Base-by-base conservation (phyloP, 371 early-diverging fungal genomes). In the Paraphysoderma sedebokerense region DNA sequence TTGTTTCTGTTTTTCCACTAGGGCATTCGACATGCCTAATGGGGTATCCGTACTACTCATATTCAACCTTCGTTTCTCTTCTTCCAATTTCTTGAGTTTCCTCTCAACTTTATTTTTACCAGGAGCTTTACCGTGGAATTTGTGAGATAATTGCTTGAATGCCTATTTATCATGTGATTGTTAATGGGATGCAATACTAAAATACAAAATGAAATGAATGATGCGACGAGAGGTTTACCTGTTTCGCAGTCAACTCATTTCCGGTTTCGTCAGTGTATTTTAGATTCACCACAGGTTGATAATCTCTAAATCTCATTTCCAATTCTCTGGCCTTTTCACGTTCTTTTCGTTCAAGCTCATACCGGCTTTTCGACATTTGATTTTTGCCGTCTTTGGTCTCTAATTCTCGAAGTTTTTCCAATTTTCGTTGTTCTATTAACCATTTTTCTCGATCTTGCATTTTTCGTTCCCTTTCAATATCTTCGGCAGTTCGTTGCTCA, bases 21-120 rank as follows among this genome's bases (percentile, higher is more conserved):
- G 61, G 1, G 85, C 81, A 0, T 73, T 64, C 0, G 81, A 82
- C 46, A 82, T 68, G 38, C 81, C 77, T 27, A 83, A 75, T 1
- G 92, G 85, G 4, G 81, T 81, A 52, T 86, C 85, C 4, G 69
- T 70, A 2, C 53, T 45, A 40, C 76, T 69, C 82, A 85, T 83
- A 51, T 74, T 70, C 60, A 81, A 60, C 53, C 81, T 61, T 47
- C 73, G 70, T 40, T 76, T 73, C 55, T 89, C 87, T 38, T 85
- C 83, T 52, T 86, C 83, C 30, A 85, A 56, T 56, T 84, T 86
- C 46, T 67, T 65, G 58, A 85, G 65, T 7, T 81, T 64, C 66
- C 88, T 91, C 58, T 96, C 97, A 5, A 83, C 85, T 74, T 95
- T 95, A 61, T 77, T 72, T 57, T 91, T 92, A 38, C 97, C 95